Percentiles rank a stretch among this genome's conserved stretches.
These are phyloP conservation scores for Colletotrichum tropicicola DNA, from an alignment of 2,329 filamentous ascomycete species.

Conservation along the genomic window DNA sequence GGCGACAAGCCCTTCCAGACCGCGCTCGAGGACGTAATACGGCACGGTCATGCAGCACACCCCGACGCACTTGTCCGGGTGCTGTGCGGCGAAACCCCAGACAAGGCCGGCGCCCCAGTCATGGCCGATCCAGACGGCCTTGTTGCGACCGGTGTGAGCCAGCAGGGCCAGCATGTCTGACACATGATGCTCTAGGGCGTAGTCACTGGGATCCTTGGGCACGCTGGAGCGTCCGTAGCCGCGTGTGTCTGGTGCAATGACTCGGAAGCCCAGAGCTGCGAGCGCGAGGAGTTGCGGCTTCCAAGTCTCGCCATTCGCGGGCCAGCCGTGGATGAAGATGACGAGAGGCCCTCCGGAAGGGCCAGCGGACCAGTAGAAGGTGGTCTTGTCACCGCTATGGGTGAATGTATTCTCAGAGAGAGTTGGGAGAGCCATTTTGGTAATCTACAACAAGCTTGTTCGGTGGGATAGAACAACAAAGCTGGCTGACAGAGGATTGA, in stretches of 20 bases:
- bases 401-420: conserved; percentile 14
- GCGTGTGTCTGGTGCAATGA: conserved; percentile 42
- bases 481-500: too few species aligned
- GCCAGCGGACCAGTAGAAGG: conserved; percentile 41
- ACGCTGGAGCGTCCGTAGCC: conserved; percentile 47
- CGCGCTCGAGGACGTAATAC: conserved; percentile 49
- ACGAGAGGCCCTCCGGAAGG: conserved; percentile 38
- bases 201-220: conserved; percentile 37
- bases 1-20: conserved; percentile 44
- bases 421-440: not conserved
- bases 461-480: too few species aligned
- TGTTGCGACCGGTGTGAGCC: conserved; percentile 37
- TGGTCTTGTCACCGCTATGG: conserved; percentile 36
- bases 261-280: conserved; percentile 40
- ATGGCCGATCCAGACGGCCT: conserved; percentile 58
- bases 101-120: conserved; percentile 48
- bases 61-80: conserved; percentile 36
- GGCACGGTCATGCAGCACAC: conserved; percentile 46
- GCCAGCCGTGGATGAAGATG: conserved; percentile 48
- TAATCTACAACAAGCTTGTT: too few species aligned
- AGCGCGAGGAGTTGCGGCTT: conserved; percentile 40
- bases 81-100: conserved; percentile 38
- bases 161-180: conserved; percentile 45
- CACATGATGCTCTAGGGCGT: conserved; percentile 41
- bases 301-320: conserved; percentile 43